A percentile compares a stretch with the other conserved stretches of the same genome.
phyloP scores from a whole-genome alignment of 2,329 filamentous ascomycete species.

The Pleurostoma richardsiae region DNA sequence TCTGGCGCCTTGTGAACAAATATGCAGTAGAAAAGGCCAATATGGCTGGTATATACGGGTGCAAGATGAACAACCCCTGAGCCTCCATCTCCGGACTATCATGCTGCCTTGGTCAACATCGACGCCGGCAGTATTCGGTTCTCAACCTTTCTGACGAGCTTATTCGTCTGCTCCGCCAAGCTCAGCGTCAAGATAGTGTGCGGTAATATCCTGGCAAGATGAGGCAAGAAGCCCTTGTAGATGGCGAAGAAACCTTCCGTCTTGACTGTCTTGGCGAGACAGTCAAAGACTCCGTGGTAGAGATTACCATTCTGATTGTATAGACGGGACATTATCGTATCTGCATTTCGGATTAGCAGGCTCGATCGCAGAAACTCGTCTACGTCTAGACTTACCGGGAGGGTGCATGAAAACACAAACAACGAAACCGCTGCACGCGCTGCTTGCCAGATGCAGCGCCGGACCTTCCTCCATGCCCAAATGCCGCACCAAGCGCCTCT shows the following conservation, averaged over 20 bases:
- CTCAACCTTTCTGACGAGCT: slow-evolving; percentile 79
- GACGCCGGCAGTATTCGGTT: slow-evolving; percentile 36
- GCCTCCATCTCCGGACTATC: too few relatives aligned
- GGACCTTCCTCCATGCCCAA: slow-evolving; percentile 87
- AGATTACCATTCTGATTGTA: slow-evolving; percentile 98
- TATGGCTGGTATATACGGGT: too few relatives aligned
- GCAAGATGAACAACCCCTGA: too few relatives aligned
- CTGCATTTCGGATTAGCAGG: slow-evolving; percentile 30
- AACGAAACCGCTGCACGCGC: slow-evolving; percentile 86
- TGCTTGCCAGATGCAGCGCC: slow-evolving; percentile 82
- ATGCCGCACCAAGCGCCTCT: slow-evolving; percentile 76
- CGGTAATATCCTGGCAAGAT: slow-evolving; percentile 87
- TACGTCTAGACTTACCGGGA: slow-evolving; percentile 57
- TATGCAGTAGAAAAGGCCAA: too few relatives aligned
- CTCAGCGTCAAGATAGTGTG: slow-evolving; percentile 93
- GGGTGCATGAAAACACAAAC: slow-evolving; percentile 98
- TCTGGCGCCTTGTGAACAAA: too few relatives aligned
- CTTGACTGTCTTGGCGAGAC: slow-evolving; percentile 81
- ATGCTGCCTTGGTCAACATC: too few relatives aligned
- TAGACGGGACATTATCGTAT: slow-evolving; percentile 97
- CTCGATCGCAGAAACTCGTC: neutral
- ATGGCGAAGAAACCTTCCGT: slow-evolving; percentile 90
- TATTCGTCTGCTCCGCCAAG: slow-evolving; percentile 95
- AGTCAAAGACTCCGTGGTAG: slow-evolving; percentile 92
- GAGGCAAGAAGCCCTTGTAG: slow-evolving; percentile 96